These are phyloP conservation scores for Dendrobium chrysotoxum DNA, from an alignment of 106 monocot species.

Conservation along the genomic window DNA sequence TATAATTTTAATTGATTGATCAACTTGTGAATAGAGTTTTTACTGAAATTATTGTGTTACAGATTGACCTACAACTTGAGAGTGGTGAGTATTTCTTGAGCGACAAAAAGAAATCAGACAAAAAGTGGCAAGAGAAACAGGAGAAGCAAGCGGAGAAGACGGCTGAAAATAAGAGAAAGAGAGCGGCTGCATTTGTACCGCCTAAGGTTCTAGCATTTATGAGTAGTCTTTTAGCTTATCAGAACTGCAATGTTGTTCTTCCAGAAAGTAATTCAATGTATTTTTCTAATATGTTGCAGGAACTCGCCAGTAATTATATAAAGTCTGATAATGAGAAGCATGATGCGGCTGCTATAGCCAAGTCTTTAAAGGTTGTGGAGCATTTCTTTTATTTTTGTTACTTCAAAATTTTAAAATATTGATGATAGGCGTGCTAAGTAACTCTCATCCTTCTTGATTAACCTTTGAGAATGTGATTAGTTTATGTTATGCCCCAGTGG, in stretches of 20 bases:
- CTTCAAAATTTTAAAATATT: neutral
- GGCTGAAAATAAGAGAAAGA: constrained; percentile 86
- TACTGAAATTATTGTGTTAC: neutral
- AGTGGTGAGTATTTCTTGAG: constrained; percentile 94
- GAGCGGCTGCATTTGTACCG: constrained; percentile 90
- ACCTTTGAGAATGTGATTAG: neutral
- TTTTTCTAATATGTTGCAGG: constrained; percentile 21
- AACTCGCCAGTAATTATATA: constrained; percentile 22
- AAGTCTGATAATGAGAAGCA: constrained; percentile 22
- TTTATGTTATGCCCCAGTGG: neutral
- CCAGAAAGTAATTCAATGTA: neutral
- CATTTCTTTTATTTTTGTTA: neutral
- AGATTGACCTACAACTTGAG: constrained; percentile 90
- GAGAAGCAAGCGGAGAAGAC: constrained; percentile 79
- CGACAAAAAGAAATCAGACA: constrained; percentile 83
- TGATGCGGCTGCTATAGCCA: constrained; percentile 42
- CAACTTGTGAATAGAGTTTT: neutral
- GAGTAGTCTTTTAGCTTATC: neutral
- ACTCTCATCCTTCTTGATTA: neutral
- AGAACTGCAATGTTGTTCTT: neutral
- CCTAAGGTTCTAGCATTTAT: constrained; percentile 50
- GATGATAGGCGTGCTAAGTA: neutral
- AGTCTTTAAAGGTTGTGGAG: constrained; percentile 62
- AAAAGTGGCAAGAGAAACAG: constrained; percentile 82
- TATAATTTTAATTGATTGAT: neutral